Percentiles rank a stretch among this genome's conserved stretches.
Evolutionary conservation across 2,329 filamentous ascomycete species (phyloP).

Genomic region (Neoscytalidium dimidiatum): DNA sequence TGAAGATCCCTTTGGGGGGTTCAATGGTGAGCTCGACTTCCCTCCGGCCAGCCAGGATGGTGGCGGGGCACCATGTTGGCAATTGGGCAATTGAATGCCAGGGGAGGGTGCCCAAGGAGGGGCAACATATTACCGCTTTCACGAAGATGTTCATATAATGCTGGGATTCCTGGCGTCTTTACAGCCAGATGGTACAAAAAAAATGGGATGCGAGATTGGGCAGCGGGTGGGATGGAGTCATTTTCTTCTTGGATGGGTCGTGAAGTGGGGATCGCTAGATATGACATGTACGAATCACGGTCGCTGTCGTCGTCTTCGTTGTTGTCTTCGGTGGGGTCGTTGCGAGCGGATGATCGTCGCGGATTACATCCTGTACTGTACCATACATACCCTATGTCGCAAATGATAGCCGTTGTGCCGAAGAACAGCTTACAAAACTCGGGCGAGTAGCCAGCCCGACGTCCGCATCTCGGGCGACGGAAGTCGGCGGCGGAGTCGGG

Average conservation of each 20-base stretch:
- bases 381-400: conserved; percentile 7
- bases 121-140: not conserved
- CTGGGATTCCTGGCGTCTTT: conserved; percentile 2
- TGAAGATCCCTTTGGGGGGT: conserved; percentile 36
- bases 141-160: conserved; percentile 5
- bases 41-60: conserved; percentile 9
- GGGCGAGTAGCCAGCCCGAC: not conserved
- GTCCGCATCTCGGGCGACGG: not conserved
- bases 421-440: conserved; percentile 12
- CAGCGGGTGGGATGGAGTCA: not conserved
- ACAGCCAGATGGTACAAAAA: not conserved
- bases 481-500: not conserved
- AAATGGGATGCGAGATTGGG: not conserved
- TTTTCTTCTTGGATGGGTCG: not conserved
- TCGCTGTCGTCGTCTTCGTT: not conserved
- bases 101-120: not conserved
- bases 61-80: conserved; percentile 30
- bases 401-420: conserved; percentile 1
- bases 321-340: not conserved
- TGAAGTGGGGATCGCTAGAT: not conserved
- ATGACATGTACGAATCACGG: conserved; percentile 5
- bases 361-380: not conserved
- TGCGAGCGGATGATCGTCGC: not conserved
- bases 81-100: not conserved
- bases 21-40: conserved; percentile 35